These are phyloP conservation scores for Colletotrichum sp. DNA, from an alignment of 2,329 filamentous ascomycete genomes.

Conservation along the genomic window DNA sequence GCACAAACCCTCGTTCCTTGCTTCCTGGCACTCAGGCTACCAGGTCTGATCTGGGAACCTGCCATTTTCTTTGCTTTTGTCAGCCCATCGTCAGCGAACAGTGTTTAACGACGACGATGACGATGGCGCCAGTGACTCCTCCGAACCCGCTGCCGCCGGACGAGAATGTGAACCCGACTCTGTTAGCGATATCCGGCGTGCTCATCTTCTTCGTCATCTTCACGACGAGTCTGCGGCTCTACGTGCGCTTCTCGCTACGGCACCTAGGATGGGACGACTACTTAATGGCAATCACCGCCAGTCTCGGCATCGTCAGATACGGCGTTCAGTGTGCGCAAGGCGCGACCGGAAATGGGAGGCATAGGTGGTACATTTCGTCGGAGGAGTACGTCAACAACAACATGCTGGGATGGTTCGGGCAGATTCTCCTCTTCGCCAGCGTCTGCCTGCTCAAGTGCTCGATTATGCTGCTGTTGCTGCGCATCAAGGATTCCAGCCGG, in stretches of 20 bases:
- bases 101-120: not conserved
- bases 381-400: slow-evolving; percentile 38
- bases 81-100: not conserved
- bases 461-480: slow-evolving; percentile 43
- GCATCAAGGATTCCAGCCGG: slow-evolving; percentile 40
- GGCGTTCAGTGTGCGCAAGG: slow-evolving; percentile 36
- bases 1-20: not conserved
- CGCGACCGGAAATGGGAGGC: slow-evolving; percentile 40
- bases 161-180: slow-evolving; percentile 33
- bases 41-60: not conserved
- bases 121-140: slow-evolving; percentile 15
- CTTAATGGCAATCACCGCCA: slow-evolving; percentile 32
- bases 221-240: slow-evolving; percentile 35
- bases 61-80: not conserved
- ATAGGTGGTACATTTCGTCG: slow-evolving; percentile 36
- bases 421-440: slow-evolving; percentile 43
- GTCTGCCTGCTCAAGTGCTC: slow-evolving; percentile 46
- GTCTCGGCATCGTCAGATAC: slow-evolving; percentile 34
- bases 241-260: slow-evolving; percentile 31
- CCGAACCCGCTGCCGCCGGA: slow-evolving; percentile 43
- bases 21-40: not conserved
- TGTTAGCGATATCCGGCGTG: slow-evolving; percentile 35
- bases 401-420: slow-evolving; percentile 42
- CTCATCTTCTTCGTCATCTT: slow-evolving; percentile 34
- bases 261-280: slow-evolving; percentile 42